A percentile compares a stretch with the other conserved stretches of the same genome.
phyloP scores from a whole-genome alignment of 306 rosid species.

The Vigna hirtella region DNA sequence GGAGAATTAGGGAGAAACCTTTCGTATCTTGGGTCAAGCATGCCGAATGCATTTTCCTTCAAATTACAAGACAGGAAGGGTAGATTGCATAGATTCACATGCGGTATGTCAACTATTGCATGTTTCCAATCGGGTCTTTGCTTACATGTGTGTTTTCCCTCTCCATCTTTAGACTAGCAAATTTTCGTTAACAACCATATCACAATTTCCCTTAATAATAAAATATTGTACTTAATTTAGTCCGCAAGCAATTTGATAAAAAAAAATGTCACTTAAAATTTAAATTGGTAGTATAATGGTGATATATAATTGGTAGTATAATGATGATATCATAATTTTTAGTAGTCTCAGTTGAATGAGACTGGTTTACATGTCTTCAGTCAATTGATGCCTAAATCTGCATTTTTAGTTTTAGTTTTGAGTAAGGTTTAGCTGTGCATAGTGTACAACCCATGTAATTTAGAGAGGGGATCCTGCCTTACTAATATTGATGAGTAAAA shows the following conservation, averaged over 20 bases:
- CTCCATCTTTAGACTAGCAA: not conserved
- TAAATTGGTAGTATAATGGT: too few relatives aligned
- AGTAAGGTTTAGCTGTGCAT: not conserved
- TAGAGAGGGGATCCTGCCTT: too few relatives aligned
- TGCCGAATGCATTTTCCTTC: slow-evolving; percentile 63
- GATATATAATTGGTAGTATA: too few relatives aligned
- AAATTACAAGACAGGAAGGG: slow-evolving; percentile 85
- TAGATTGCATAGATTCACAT: slow-evolving; percentile 81
- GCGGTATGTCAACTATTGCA: slow-evolving; percentile 62
- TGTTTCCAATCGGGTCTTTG: not conserved
- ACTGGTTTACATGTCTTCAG: not conserved
- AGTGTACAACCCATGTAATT: not conserved
- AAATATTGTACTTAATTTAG: too few relatives aligned
- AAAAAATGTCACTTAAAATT: too few relatives aligned
- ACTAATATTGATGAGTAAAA: not conserved
- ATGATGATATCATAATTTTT: not conserved
- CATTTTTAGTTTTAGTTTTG: not conserved
- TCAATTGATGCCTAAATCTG: not conserved
- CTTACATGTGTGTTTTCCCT: not conserved
- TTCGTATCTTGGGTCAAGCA: slow-evolving; percentile 49
- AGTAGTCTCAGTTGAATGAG: not conserved
- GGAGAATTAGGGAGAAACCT: slow-evolving; percentile 66
- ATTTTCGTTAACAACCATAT: too few relatives aligned
- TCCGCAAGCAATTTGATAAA: too few relatives aligned
- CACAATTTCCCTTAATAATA: too few relatives aligned